Base-by-base conservation (phyloP, 768 basidiomycete genomes). In the Leccinum uliginosum region DNA sequence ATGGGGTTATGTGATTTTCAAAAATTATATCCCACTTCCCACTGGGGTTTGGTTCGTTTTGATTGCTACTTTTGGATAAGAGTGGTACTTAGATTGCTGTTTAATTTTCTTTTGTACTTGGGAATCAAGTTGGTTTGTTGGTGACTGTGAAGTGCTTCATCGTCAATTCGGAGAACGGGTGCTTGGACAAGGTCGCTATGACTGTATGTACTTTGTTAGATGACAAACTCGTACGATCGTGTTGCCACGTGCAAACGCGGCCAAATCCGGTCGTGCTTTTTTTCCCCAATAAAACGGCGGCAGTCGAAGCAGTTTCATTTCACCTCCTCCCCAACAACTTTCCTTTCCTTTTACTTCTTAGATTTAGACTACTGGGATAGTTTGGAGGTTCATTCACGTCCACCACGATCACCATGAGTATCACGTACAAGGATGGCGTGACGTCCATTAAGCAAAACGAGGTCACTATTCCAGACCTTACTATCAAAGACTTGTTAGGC, bases 401-500 rank as follows among this genome's bases (percentile, higher is more conserved):
- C 12, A 26, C 57, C 14, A 65, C 63, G 59, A 60, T 50, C 48
- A 60, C 45, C 17, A 71, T 72, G 70, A 58, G 19, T 29, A 17
- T 57, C 15, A 11, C 56, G 19, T 54, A 56, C 14, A 56, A 59
- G 50, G 43, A 65, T 24, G 62, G 58, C 47, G 45, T 64, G 21
- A 67, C 67, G 56, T 71, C 68, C 54, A 66, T 79, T 49, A 77
- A 85, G 58, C 89, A 89, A 74, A 79, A 75, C 44, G 77, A 80
- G 49, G 81, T 83, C 58, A 66, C 80, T 26, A 89, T 96, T 60
- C 93, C 93, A 21, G 87, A 93, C 77, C 81, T 93, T 59, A 80
- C 89, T 38, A 81, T 95, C 72, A 97, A 95, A 77, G 89, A 97
- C 65, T 69, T 96, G 63, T 80, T 95, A 51, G 81, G 81, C 47